phyloP scores from a whole-genome alignment of 805 yeast genomes.

The Wickerhamiella lipophila region DNA sequence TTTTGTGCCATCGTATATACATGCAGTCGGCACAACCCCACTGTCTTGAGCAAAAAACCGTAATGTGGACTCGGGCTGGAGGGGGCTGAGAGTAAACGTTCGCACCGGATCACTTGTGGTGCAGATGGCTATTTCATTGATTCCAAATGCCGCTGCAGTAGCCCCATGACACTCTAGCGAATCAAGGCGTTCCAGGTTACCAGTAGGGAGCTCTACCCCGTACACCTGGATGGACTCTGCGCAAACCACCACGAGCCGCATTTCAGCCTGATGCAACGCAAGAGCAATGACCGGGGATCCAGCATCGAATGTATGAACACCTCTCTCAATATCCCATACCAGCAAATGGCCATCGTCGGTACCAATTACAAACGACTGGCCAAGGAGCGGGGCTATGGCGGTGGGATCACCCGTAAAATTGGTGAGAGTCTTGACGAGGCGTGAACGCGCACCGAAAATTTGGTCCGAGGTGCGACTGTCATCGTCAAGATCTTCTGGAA shows the following conservation, averaged over 20 bases:
- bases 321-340: slow-evolving; percentile 13
- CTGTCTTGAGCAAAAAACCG: not conserved
- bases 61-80: not conserved
- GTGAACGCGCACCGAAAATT: slow-evolving; percentile 7
- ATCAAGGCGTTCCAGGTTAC: not conserved
- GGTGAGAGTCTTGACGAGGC: slow-evolving; percentile 16
- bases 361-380: slow-evolving; percentile 15
- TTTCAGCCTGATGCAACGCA: not conserved
- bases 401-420: slow-evolving; percentile 17
- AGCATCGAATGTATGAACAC: not conserved
- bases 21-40: slow-evolving; percentile 4
- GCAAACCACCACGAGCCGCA: slow-evolving; percentile 1
- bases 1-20: not conserved
- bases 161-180: not conserved
- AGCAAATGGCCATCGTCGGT: slow-evolving; percentile 18
- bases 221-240: not conserved
- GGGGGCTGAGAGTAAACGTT: not conserved
- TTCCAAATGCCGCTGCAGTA: not conserved
- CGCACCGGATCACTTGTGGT: not conserved
- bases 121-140: not conserved
- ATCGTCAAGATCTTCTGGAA: slow-evolving; percentile 1
- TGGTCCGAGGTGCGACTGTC: not conserved
- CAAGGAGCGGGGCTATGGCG: slow-evolving; percentile 10
- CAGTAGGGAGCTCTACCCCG: not conserved
- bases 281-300: not conserved